Evolutionary conservation across 2,329 filamentous ascomycete genomes (phyloP).

Genomic region (Plectosphaerella cucumerina): DNA sequence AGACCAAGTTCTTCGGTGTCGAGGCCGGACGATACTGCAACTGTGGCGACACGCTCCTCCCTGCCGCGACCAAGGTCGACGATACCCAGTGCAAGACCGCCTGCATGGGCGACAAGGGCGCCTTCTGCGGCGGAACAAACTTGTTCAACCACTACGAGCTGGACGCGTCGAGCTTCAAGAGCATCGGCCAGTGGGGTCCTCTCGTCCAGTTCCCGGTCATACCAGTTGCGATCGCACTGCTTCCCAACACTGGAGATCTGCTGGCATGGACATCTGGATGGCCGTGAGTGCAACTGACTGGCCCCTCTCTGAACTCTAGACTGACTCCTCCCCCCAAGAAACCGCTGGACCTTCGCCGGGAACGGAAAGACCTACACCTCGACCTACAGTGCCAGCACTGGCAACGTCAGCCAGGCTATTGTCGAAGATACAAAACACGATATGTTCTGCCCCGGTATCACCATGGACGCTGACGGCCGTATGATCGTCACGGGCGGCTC

Average conservation of each 20-base stretch:
- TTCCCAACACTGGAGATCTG: slow-evolving; percentile 14
- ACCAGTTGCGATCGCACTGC: slow-evolving; percentile 20
- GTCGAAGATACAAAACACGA: slow-evolving; percentile 42
- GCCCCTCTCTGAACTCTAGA: slow-evolving; percentile 15
- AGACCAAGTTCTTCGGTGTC: too few species aligned
- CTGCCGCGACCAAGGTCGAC: too few species aligned
- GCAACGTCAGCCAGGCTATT: slow-evolving; percentile 22
- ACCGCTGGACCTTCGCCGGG: slow-evolving; percentile 15
- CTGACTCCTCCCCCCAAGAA: slow-evolving; percentile 19
- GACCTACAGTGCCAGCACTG: slow-evolving; percentile 16
- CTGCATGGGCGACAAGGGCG: too few species aligned
- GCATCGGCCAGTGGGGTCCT: slow-evolving; percentile 21
- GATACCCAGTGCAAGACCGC: too few species aligned
- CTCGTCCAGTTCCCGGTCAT: slow-evolving; percentile 19
- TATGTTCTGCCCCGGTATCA: slow-evolving; percentile 56
- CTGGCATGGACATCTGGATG: slow-evolving; percentile 7
- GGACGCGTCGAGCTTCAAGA: neutral
- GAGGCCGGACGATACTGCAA: too few species aligned
- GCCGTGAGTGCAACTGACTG: slow-evolving; percentile 4
- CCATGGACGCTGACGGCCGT: slow-evolving; percentile 39
- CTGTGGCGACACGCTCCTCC: too few species aligned
- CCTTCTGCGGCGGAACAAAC: too few species aligned
- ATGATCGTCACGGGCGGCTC: slow-evolving; percentile 52
- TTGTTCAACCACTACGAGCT: too few species aligned
- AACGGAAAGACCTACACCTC: slow-evolving; percentile 14